Evolutionary conservation across 257 asterid genomes (phyloP).

Genomic region (Lantana camara): DNA sequence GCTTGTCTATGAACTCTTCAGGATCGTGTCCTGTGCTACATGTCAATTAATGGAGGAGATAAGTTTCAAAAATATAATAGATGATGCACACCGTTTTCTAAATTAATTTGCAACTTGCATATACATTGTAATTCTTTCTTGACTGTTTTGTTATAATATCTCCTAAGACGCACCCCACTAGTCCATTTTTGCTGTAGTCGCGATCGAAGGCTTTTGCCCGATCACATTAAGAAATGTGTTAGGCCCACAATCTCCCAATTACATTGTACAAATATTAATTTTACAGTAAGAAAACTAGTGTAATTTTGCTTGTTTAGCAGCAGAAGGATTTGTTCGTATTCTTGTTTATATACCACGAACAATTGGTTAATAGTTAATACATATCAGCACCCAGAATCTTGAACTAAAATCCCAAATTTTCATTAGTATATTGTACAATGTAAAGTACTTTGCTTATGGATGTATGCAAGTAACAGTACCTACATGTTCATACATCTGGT

Average conservation of each 20-base stretch:
- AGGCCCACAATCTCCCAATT: constrained; percentile 17
- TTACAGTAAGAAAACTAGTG: constrained; percentile 19
- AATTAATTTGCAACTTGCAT: constrained; percentile 11
- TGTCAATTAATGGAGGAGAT: constrained; percentile 28
- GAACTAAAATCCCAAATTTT: too few species aligned
- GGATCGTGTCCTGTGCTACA: constrained; percentile 44
- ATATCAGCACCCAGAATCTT: too few species aligned
- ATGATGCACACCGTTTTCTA: constrained; percentile 3
- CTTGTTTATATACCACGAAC: too few species aligned
- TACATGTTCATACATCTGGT: too few species aligned
- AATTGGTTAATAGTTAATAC: too few species aligned
- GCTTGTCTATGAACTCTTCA: constrained; percentile 43
- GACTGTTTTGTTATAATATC: constrained; percentile 13
- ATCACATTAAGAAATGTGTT: constrained; percentile 22
- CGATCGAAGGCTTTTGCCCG: constrained; percentile 8
- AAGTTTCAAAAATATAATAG: constrained; percentile 7
- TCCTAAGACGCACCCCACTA: not conserved
- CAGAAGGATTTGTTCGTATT: constrained; percentile 13
- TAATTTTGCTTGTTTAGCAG: constrained; percentile 19
- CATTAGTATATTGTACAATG: too few species aligned
- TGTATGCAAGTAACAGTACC: too few species aligned
- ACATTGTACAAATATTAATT: constrained; percentile 25
- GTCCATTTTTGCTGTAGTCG: constrained; percentile 30
- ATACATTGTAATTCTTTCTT: constrained; percentile 18
- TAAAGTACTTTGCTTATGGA: too few species aligned